These are phyloP conservation scores for Endoconidiophora laricicola DNA, from an alignment of 2,329 filamentous ascomycete species.

Conservation along the genomic window DNA sequence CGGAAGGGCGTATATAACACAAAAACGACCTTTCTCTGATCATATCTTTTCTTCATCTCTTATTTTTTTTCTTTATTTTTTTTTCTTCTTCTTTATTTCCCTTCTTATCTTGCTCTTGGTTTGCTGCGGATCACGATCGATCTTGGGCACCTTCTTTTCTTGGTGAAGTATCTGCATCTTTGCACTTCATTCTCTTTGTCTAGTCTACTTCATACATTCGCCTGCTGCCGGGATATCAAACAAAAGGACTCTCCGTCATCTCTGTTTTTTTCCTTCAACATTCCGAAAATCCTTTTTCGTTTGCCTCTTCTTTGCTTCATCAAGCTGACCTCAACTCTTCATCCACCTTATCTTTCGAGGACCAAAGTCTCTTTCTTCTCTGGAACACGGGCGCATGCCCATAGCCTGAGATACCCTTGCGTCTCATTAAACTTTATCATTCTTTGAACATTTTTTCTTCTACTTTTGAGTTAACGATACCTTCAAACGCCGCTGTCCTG, in stretches of 20 bases:
- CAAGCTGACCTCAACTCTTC: no score
- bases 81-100: neutral
- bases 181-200: conserved; percentile 1
- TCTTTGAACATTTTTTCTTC: no score
- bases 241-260: no score
- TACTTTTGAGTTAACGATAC: no score
- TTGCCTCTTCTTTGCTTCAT: no score
- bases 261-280: no score
- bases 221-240: no score
- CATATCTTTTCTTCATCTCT: neutral
- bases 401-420: neutral
- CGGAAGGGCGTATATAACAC: neutral
- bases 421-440: neutral
- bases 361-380: no score
- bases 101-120: neutral
- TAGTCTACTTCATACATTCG: neutral
- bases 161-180: neutral
- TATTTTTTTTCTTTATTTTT: neutral
- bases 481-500: no score
- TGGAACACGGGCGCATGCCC: neutral
- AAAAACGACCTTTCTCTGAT: neutral
- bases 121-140: neutral
- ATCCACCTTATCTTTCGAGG: no score
- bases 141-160: conserved; percentile 1
- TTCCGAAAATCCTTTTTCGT: no score